Evolutionary conservation across 805 yeast species (phyloP).

Genomic region (Hanseniaspora nectarophila): DNA sequence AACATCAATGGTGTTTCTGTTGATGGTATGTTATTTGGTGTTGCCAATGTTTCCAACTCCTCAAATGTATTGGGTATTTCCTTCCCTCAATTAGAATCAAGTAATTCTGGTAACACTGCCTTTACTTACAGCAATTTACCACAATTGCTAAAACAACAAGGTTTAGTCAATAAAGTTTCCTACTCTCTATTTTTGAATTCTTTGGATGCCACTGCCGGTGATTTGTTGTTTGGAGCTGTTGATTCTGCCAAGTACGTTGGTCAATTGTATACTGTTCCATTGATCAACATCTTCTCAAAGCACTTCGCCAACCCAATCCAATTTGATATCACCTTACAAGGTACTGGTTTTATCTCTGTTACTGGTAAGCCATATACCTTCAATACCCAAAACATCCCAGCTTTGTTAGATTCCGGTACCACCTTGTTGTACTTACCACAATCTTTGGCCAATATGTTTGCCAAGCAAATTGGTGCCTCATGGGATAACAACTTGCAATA

Average conservation of each 20-base stretch:
- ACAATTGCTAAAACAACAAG: conserved; percentile 39
- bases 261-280: conserved; percentile 35
- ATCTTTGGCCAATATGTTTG: conserved; percentile 25
- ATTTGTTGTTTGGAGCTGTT: conserved; percentile 52
- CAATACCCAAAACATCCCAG: conserved; percentile 26
- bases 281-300: conserved; percentile 32
- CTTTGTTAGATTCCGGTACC: conserved; percentile 48
- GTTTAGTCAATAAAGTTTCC: conserved; percentile 38
- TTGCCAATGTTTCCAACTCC: conserved; percentile 46
- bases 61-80: conserved; percentile 57
- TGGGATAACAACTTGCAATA: conserved; percentile 30
- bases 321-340: conserved; percentile 39
- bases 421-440: conserved; percentile 39
- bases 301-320: conserved; percentile 33
- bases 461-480: conserved; percentile 27
- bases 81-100: conserved; percentile 45
- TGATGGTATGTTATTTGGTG: conserved; percentile 44
- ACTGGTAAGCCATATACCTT: conserved; percentile 16
- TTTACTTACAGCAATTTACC: conserved; percentile 51
- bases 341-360: conserved; percentile 26
- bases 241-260: conserved; percentile 47
- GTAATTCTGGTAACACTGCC: conserved; percentile 24
- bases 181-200: conserved; percentile 44
- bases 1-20: conserved; percentile 37
- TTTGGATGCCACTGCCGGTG: conserved; percentile 32